phyloP scores from a whole-genome alignment of 1,284 basidiomycete species.

The Leccinum insigne region DNA sequence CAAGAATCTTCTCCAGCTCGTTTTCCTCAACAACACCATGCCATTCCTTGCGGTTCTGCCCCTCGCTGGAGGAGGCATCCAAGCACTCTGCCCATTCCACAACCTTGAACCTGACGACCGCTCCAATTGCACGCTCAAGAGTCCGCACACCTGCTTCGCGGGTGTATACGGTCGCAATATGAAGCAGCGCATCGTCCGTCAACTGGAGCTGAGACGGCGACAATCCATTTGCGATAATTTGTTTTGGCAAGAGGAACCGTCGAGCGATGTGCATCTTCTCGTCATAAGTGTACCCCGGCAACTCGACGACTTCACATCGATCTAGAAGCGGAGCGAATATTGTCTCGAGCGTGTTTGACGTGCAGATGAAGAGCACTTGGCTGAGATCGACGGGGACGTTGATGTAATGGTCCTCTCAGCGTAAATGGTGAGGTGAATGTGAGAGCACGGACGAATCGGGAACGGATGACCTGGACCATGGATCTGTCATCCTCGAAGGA shows the following conservation, averaged over 20 bases:
- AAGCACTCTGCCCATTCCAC: constrained; percentile 84
- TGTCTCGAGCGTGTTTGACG: constrained; percentile 84
- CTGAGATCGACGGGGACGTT: constrained; percentile 90
- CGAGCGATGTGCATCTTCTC: constrained; percentile 91
- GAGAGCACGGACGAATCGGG: too few species aligned
- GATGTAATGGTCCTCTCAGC: constrained; percentile 80
- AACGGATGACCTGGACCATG: too few species aligned
- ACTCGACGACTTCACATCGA: constrained; percentile 69
- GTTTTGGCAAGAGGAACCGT: constrained; percentile 86
- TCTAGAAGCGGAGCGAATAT: constrained; percentile 84
- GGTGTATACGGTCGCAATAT: constrained; percentile 79
- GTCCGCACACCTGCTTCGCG: constrained; percentile 92
- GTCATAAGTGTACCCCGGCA: constrained; percentile 85
- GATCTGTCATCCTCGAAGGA: too few species aligned
- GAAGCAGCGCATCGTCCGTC: constrained; percentile 53
- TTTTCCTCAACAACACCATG: constrained; percentile 61
- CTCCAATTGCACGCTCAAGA: constrained; percentile 86
- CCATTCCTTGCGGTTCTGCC: constrained; percentile 46
- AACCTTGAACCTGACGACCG: constrained; percentile 84
- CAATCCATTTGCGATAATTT: constrained; percentile 71
- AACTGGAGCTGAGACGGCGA: constrained; percentile 53
- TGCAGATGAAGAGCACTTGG: constrained; percentile 89
- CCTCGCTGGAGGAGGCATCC: constrained; percentile 40
- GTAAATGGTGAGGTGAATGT: too few species aligned
- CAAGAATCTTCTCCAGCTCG: constrained; percentile 86